A percentile compares a stretch with the other conserved stretches of the same genome.
These are phyloP conservation scores for Aquilaria yunnanensis DNA, from an alignment of 345 rosid species.

Conservation along the genomic window DNA sequence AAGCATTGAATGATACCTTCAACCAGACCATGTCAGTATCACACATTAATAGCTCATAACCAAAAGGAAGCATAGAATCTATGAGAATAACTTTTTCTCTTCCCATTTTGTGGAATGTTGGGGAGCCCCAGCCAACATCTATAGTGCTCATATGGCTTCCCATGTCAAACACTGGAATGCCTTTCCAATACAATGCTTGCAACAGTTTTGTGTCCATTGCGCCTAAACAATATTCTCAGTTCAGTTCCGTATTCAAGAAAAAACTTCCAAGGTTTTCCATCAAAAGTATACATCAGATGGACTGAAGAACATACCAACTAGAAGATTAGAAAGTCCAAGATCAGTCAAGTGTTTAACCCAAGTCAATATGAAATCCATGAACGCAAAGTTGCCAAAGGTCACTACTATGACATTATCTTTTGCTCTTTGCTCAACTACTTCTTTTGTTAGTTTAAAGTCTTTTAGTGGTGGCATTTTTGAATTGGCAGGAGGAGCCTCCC, in stretches of 20 bases:
- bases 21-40: conserved; percentile 99
- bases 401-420: conserved; percentile 70
- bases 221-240: conserved; percentile 38
- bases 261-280: not conserved
- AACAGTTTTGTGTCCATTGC: conserved; percentile 91
- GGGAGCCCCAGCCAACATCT: conserved; percentile 99
- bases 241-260: conserved; percentile 4
- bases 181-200: conserved; percentile 96
- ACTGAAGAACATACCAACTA: conserved; percentile 63
- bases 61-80: conserved; percentile 79
- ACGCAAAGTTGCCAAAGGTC: conserved; percentile 92
- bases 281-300: not conserved
- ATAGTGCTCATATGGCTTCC: conserved; percentile 90
- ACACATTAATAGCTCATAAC: conserved; percentile 88
- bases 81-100: conserved; percentile 94
- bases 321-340: conserved; percentile 73
- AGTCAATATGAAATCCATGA: conserved; percentile 93
- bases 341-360: conserved; percentile 95
- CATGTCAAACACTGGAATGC: conserved; percentile 98
- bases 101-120: conserved; percentile 97
- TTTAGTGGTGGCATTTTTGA: conserved; percentile 79
- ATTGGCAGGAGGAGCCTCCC: conserved; percentile 62
- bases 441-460: conserved; percentile 62
- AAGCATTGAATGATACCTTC: conserved; percentile 42
- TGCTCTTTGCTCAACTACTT: conserved; percentile 61